phyloP scores from a whole-genome alignment of 306 rosid species.

The Cercis canadensis region DNA sequence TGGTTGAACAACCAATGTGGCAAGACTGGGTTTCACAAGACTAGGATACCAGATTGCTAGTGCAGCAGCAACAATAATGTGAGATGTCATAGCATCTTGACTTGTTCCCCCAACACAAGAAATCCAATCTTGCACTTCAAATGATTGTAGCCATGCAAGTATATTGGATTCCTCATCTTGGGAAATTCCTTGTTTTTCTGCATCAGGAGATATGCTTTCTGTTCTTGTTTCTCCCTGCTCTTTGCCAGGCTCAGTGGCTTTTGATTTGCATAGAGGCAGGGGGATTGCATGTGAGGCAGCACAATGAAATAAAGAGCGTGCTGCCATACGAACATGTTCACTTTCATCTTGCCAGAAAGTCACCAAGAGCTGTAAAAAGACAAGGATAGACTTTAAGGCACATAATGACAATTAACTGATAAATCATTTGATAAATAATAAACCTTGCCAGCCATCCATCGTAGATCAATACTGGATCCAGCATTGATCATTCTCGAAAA shows the following conservation, averaged over 20 bases:
- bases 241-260: constrained; percentile 50
- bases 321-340: constrained; percentile 95
- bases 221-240: constrained; percentile 38
- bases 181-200: constrained; percentile 43
- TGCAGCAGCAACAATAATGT: constrained; percentile 93
- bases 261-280: constrained; percentile 61
- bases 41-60: constrained; percentile 97
- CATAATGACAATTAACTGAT: constrained; percentile 25
- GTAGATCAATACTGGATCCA: constrained; percentile 23
- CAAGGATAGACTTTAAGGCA: constrained; percentile 27
- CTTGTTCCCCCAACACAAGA: constrained; percentile 97
- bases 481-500: constrained; percentile 24
- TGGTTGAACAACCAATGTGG: constrained; percentile 79
- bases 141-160: constrained; percentile 84
- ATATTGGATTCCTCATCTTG: constrained; percentile 66
- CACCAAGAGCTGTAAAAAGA: constrained; percentile 81
- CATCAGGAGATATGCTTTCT: constrained; percentile 48
- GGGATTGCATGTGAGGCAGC: constrained; percentile 94
- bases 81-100: constrained; percentile 98
- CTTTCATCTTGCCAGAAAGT: constrained; percentile 99
- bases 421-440: constrained; percentile 18
- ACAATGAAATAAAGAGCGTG: constrained; percentile 96
- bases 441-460: constrained; percentile 25
- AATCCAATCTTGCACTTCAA: constrained; percentile 98
- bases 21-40: constrained; percentile 79